Conservation (phyloP, 1,139 yeast genomes). For the Suhomyces bokatorum region DNA sequence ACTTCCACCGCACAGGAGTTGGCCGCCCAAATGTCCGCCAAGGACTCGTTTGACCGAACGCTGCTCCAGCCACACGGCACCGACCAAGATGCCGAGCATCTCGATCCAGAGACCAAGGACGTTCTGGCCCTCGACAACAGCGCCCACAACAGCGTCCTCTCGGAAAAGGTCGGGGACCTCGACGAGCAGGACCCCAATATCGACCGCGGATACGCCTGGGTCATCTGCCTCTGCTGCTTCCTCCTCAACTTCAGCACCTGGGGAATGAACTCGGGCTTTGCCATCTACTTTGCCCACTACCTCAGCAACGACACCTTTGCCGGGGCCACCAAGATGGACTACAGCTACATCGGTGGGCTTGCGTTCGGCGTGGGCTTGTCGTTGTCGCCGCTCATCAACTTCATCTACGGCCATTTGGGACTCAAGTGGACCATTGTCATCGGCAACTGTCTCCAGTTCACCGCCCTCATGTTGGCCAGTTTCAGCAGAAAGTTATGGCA, state of each 20-base stretch:
- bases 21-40: no score
- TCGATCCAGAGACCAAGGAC: no score
- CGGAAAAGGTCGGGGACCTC: not conserved
- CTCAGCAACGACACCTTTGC: conserved; percentile 33
- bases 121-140: no score
- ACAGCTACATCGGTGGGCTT: conserved; percentile 43
- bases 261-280: conserved; percentile 58
- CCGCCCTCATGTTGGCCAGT: conserved; percentile 54
- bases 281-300: conserved; percentile 52
- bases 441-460: conserved; percentile 52
- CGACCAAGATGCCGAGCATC: no score
- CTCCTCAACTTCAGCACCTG: conserved; percentile 48
- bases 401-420: conserved; percentile 40
- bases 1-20: no score
- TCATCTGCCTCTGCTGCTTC: conserved; percentile 43
- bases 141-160: not conserved
- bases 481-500: conserved; percentile 53
- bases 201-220: conserved; percentile 55
- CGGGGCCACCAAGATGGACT: conserved; percentile 45
- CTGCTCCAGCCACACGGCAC: no score
- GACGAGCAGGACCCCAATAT: conserved; percentile 7
- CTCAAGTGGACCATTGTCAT: conserved; percentile 35
- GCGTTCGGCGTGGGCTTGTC: conserved; percentile 40
- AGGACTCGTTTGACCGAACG: no score
- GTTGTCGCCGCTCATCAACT: conserved; percentile 43